Conservation (phyloP, 2,329 filamentous ascomycete genomes). For the Hypoxylon sp. region DNA sequence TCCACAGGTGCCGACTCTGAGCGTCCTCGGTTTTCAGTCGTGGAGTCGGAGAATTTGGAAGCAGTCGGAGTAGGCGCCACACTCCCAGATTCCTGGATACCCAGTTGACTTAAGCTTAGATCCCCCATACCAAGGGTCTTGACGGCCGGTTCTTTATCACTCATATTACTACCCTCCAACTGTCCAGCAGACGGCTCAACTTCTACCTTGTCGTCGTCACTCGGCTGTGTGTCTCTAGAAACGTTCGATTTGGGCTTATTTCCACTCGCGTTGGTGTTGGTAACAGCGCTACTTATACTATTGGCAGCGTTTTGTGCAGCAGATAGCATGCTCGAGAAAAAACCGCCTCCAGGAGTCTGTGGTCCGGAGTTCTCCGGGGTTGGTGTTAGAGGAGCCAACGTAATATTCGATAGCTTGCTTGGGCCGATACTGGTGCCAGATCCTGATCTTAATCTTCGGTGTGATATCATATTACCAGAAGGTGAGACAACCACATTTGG, state of each 20-base stretch:
- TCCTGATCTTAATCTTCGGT: constrained; percentile 69
- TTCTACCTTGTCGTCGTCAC: constrained; percentile 59
- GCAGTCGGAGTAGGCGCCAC: constrained; percentile 69
- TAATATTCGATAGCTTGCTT: constrained; percentile 88
- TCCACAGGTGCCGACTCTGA: constrained; percentile 74
- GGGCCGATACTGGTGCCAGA: constrained; percentile 71
- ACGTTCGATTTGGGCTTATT: constrained; percentile 59
- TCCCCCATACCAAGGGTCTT: constrained; percentile 92
- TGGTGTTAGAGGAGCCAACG: constrained; percentile 80
- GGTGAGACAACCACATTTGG: constrained; percentile 72
- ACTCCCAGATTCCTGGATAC: constrained; percentile 75
- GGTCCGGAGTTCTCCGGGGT: constrained; percentile 74
- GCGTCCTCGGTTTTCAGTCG: constrained; percentile 62
- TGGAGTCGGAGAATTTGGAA: constrained; percentile 66
- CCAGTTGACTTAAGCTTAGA: constrained; percentile 89
- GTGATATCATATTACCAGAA: constrained; percentile 80
- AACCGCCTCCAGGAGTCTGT: constrained; percentile 74
- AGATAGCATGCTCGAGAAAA: constrained; percentile 94
- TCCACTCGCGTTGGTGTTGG: constrained; percentile 72
- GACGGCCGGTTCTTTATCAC: constrained; percentile 80
- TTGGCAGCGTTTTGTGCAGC: constrained; percentile 93
- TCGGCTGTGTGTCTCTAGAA: constrained; percentile 53
- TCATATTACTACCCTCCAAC: constrained; percentile 59
- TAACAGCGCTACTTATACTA: constrained; percentile 80
- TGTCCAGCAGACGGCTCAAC: constrained; percentile 62